These are phyloP conservation scores for Trichoderma sp. DNA, from an alignment of 2,329 filamentous ascomycete genomes.

Conservation along the genomic window DNA sequence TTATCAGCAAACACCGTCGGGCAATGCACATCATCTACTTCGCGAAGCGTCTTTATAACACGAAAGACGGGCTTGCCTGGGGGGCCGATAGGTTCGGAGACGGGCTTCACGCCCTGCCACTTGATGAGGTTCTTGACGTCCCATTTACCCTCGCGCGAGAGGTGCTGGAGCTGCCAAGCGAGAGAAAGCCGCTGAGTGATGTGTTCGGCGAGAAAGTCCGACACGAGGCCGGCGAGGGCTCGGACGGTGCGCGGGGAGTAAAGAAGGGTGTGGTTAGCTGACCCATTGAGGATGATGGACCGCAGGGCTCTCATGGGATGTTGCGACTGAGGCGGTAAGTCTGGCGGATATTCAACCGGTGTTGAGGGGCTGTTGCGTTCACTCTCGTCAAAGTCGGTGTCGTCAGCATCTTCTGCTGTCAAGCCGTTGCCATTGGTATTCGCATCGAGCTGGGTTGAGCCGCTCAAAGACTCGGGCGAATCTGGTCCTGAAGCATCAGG, in stretches of 20 bases:
- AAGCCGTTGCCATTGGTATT: constrained; percentile 11
- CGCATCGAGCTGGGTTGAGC: constrained; percentile 31
- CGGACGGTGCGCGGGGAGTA: constrained; percentile 76
- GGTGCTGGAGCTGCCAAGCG: constrained; percentile 86
- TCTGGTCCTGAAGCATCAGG: constrained; percentile 40
- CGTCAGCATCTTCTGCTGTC: constrained; percentile 33
- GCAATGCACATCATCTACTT: constrained; percentile 80
- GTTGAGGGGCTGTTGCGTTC: constrained; percentile 45
- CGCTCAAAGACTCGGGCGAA: constrained; percentile 48
- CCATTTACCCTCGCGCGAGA: constrained; percentile 92
- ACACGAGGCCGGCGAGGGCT: constrained; percentile 75
- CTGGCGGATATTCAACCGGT: constrained; percentile 41
- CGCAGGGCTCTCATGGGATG: constrained; percentile 59
- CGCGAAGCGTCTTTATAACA: constrained; percentile 88
- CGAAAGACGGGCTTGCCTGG: constrained; percentile 62
- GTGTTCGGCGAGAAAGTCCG: constrained; percentile 73
- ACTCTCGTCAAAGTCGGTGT: background rate
- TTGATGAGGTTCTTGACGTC: constrained; percentile 95
- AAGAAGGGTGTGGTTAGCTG: constrained; percentile 79
- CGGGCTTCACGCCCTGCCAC: constrained; percentile 77
- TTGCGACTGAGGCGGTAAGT: constrained; percentile 47
- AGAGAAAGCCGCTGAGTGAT: constrained; percentile 76
- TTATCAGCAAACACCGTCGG: constrained; percentile 67
- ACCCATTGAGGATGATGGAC: constrained; percentile 67
- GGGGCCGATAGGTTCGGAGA: constrained; percentile 71